Evolutionary conservation across 257 asterid species (phyloP).

Genomic region (Rauvolfia tetraphylla): DNA sequence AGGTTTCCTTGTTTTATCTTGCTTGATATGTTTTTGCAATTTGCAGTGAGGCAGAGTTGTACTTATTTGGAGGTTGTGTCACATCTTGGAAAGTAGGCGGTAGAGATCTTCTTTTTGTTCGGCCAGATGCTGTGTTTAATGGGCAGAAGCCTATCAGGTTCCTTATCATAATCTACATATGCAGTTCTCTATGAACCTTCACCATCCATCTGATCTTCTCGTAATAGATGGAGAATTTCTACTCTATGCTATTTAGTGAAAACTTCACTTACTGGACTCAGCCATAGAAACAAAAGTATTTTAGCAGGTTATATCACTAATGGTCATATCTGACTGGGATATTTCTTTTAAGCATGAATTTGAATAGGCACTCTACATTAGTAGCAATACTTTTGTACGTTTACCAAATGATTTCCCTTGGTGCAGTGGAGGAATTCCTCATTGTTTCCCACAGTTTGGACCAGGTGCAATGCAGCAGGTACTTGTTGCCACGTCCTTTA

Average conservation of each 20-base stretch:
- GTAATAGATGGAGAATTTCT: background rate
- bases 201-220: background rate
- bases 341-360: background rate
- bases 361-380: background rate
- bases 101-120: constrained; percentile 90
- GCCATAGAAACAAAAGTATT: background rate
- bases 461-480: constrained; percentile 97
- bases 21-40: background rate
- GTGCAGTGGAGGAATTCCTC: constrained; percentile 94
- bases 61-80: constrained; percentile 90
- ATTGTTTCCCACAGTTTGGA: constrained; percentile 99
- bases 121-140: constrained; percentile 94
- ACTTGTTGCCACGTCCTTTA: background rate
- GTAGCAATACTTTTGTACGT: background rate
- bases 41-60: constrained; percentile 90
- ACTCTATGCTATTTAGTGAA: background rate
- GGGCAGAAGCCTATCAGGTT: constrained; percentile 99
- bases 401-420: constrained; percentile 25
- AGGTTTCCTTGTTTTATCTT: background rate
- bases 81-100: constrained; percentile 93
- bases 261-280: background rate
- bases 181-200: constrained; percentile 2
- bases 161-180: constrained; percentile 11
- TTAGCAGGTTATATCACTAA: no score
- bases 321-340: background rate